Conservation (phyloP, 1,284 basidiomycete species). For the Ustilago sp. region DNA sequence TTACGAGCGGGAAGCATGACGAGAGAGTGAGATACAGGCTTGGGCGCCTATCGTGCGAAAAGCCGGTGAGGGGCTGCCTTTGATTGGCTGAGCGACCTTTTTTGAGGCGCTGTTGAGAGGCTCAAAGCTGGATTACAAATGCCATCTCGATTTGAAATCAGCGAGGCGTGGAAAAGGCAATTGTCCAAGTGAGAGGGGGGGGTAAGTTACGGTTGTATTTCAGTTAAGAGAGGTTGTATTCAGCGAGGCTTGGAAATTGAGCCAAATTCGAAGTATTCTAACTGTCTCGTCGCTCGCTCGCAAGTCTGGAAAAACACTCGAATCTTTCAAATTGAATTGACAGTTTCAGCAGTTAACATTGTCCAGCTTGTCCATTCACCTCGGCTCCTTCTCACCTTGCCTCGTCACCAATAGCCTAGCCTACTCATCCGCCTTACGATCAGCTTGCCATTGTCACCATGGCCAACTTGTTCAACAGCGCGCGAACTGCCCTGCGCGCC, state of each 20-base stretch:
- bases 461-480: slow-evolving; percentile 57
- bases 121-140: slow-evolving; percentile 37
- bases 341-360: slow-evolving; percentile 3
- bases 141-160: slow-evolving; percentile 6
- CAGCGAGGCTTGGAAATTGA: not conserved
- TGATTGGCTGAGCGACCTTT: slow-evolving; percentile 41
- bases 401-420: slow-evolving; percentile 10
- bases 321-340: not conserved
- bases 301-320: too few relatives aligned
- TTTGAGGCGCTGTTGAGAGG: slow-evolving; percentile 7
- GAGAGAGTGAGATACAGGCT: not conserved
- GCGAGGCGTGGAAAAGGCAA: not conserved
- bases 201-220: too few relatives aligned
- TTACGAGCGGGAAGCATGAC: too few relatives aligned
- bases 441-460: slow-evolving; percentile 33
- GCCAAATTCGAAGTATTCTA: not conserved
- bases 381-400: not conserved
- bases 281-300: not conserved
- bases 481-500: slow-evolving; percentile 51
- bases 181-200: not conserved
- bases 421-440: slow-evolving; percentile 9
- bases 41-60: slow-evolving; percentile 28
- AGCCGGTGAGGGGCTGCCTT: slow-evolving; percentile 13
- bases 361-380: not conserved
- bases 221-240: not conserved